These are phyloP conservation scores for Lophium mytilinum DNA, from an alignment of 495 filamentous ascomycete species.

Conservation along the genomic window DNA sequence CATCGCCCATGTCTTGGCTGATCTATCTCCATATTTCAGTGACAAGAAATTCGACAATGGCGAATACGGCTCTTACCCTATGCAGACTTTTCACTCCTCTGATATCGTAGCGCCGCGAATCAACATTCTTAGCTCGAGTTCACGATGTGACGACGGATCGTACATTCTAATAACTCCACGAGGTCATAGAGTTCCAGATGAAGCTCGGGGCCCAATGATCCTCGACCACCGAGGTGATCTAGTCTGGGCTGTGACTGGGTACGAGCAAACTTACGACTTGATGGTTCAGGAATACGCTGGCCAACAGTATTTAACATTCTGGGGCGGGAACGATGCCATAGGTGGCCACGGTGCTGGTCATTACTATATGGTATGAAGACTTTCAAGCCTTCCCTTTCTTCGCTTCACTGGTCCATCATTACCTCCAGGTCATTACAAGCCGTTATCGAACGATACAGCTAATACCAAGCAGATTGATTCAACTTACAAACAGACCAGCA, in stretches of 20 bases:
- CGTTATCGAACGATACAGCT: not conserved
- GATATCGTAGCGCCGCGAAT: constrained; percentile 34
- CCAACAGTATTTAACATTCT: constrained; percentile 38
- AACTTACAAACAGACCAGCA: constrained; percentile 41
- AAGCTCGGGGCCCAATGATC: constrained; percentile 29
- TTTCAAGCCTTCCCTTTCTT: not conserved
- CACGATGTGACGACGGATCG: constrained; percentile 32
- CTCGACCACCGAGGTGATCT: constrained; percentile 3
- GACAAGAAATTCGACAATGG: constrained; percentile 26
- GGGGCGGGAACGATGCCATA: constrained; percentile 43
- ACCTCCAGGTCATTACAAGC: too few relatives aligned
- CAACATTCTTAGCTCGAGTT: constrained; percentile 32
- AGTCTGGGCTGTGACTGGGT: constrained; percentile 5
- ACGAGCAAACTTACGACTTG: constrained; percentile 4
- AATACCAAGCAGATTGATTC: constrained; percentile 36
- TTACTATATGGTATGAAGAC: constrained; percentile 41
- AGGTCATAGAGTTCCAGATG: constrained; percentile 31
- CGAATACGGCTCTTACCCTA: constrained; percentile 35
- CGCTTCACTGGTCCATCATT: too few relatives aligned
- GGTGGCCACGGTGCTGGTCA: constrained; percentile 41
- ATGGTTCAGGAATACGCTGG: constrained; percentile 5
- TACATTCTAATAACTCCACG: constrained; percentile 41
- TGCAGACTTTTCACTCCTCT: constrained; percentile 36
- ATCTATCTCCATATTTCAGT: constrained; percentile 6
- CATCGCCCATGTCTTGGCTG: constrained; percentile 2